Conservation (phyloP, 2,329 filamentous ascomycete species). For the Lasiodiplodia gonubiensis region DNA sequence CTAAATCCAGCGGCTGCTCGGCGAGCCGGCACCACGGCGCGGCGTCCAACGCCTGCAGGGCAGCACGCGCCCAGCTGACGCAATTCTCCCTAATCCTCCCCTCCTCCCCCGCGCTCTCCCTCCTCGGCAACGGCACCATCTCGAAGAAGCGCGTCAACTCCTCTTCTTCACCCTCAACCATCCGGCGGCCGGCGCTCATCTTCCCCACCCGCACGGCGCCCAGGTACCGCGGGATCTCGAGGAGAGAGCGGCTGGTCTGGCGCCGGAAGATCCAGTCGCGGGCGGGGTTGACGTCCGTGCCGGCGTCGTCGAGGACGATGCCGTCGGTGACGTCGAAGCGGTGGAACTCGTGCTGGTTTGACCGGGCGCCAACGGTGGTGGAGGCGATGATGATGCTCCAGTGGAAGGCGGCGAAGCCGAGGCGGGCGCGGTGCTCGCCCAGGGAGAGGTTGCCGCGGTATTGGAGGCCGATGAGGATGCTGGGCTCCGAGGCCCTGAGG, state of each 20-base stretch:
- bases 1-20: not conserved
- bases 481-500: not conserved
- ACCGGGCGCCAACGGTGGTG: too few relatives aligned
- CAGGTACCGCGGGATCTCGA: slow-evolving; percentile 9
- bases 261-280: not conserved
- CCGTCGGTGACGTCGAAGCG: slow-evolving; percentile 19
- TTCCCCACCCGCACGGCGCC: not conserved
- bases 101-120: not conserved
- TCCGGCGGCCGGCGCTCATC: not conserved
- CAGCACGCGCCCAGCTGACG: not conserved
- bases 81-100: not conserved
- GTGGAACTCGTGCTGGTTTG: not conserved
- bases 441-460: slow-evolving; percentile 10
- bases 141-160: not conserved
- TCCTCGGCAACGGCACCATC: not conserved
- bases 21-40: too few relatives aligned
- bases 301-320: not conserved
- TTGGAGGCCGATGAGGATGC: slow-evolving; percentile 1
- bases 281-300: not conserved
- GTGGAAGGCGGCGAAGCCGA: slow-evolving; percentile 5
- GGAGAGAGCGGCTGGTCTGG: not conserved
- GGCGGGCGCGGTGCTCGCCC: not conserved
- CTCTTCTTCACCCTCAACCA: not conserved
- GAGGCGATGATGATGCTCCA: slow-evolving; percentile 6
- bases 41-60: not conserved